Percentiles rank a stretch among this genome's conserved stretches.
Conservation (phyloP, 805 yeast genomes). For the Barnettozyma siamensis region DNA sequence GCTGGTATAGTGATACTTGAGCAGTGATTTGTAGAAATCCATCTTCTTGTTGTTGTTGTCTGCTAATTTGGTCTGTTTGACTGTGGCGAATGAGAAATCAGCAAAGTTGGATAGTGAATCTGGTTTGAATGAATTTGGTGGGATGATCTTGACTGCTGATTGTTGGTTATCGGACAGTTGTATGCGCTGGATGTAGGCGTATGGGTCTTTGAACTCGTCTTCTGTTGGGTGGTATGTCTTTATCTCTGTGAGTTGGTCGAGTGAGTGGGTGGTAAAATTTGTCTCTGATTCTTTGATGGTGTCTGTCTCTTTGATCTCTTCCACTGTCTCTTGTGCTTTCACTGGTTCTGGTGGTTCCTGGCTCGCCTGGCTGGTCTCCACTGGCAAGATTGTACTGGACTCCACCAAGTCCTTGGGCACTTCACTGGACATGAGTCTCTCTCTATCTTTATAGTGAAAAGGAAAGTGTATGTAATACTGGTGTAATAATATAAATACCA, state of each 20-base stretch:
- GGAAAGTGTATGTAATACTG: too few relatives aligned
- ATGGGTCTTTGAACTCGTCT: slow-evolving; percentile 52
- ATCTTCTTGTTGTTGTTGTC: slow-evolving; percentile 40
- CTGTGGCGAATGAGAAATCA: slow-evolving; percentile 45
- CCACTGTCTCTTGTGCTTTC: background rate
- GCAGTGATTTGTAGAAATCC: slow-evolving; percentile 42
- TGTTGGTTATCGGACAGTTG: slow-evolving; percentile 35
- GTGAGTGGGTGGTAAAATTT: background rate
- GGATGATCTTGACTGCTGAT: slow-evolving; percentile 65
- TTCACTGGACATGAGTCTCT: too few relatives aligned
- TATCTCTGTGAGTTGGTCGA: background rate
- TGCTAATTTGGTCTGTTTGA: slow-evolving; percentile 42
- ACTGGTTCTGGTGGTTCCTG: too few relatives aligned
- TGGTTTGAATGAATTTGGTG: slow-evolving; percentile 40
- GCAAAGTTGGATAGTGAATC: slow-evolving; percentile 36
- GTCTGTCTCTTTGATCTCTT: too few relatives aligned
- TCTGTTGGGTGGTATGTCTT: slow-evolving; percentile 31
- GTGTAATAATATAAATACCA: too few relatives aligned
- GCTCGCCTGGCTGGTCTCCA: too few relatives aligned
- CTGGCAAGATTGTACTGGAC: too few relatives aligned
- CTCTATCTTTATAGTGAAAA: too few relatives aligned
- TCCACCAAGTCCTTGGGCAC: too few relatives aligned
- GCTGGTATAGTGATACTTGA: slow-evolving; percentile 32
- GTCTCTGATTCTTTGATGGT: too few relatives aligned
- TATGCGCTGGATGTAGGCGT: slow-evolving; percentile 43